Evolutionary conservation across 163 green algal genomes (phyloP), one percentile per base, ranked within the genome.

Genomic region (Chlorella variabilis): DNA sequence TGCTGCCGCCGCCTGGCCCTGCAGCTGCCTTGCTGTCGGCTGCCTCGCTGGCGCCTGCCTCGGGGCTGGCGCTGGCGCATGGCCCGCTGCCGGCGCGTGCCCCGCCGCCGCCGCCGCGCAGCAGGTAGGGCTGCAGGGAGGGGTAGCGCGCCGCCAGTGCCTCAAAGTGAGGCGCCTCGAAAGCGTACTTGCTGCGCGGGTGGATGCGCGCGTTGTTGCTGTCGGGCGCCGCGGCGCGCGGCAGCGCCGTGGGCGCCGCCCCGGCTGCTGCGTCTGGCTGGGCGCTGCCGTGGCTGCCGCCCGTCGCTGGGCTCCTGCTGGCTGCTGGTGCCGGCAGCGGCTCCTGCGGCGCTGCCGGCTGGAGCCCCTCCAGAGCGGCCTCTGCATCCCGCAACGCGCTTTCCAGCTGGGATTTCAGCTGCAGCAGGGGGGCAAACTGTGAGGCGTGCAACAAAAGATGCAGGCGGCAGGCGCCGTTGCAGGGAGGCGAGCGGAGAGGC

Each of bases 121-220:
- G 76, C 38, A 93, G 59, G 56, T 85, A 84, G 9, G 62, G 87
- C 3, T 21, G 25, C 34, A 93, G 77, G 2, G 65, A 73, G 25
- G 87, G 83, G 67, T 89, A 86, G 6, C 23, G n/a, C 21, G 25
- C 3, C 0, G 85, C 66, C 42, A 91, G 83, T 11, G 82, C 77
- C 23, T 56, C 77, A 87, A 92, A 91, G 71, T 92, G 81, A 2
- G 84, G 86, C 13, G 84, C 54, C 21, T 84, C 58, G 4, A 70
- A 42, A 20, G 88, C 84, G 39, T 93, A 90, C 31, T 56, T 73
- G 87, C 82, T 90, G 73, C 77, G 49, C 0, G 84, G 86, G 77
- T 91, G 82, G 21, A 90, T 88, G 48, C 51, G 59, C 11, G 80
- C 71, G 13, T 81, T 85, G 62, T 27, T 56, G 36, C 45, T 63